phyloP scores from a whole-genome alignment of 1,284 basidiomycete species.

The Malassezia brasiliensis region DNA sequence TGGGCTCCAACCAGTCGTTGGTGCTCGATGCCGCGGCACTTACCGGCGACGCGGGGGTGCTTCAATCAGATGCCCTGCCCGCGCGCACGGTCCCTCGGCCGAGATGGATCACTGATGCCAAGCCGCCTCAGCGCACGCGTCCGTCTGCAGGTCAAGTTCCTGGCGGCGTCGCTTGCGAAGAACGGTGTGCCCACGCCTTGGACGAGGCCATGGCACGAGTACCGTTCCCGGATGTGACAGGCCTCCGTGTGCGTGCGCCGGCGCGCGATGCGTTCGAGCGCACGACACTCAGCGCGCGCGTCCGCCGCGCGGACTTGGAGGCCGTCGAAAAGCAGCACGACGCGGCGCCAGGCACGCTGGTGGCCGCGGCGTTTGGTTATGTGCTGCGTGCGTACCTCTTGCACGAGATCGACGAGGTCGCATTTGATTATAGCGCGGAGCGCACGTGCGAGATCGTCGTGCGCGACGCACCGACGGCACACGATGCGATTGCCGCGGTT shows the following conservation, averaged over 20 bases:
- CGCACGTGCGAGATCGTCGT: neutral
- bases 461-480: neutral
- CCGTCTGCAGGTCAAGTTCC: neutral
- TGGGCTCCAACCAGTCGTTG: no score
- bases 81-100: neutral
- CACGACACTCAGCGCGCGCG: neutral
- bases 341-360: neutral
- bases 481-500: neutral
- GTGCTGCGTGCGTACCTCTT: conserved; percentile 11
- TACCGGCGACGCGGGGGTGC: no score
- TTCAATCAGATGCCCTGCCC: neutral
- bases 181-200: no score
- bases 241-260: conserved; percentile 20
- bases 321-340: neutral
- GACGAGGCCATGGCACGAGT: conserved; percentile 13
- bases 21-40: no score
- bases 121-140: neutral
- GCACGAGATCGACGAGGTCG: conserved; percentile 12
- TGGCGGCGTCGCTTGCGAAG: no score
- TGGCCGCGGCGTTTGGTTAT: conserved; percentile 2
- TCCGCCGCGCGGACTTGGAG: neutral
- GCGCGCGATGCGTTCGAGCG: conserved; percentile 4
- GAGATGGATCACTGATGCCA: neutral
- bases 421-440: neutral
- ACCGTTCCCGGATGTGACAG: conserved; percentile 43